A percentile compares a stretch with the other conserved stretches of the same genome.
Evolutionary conservation across 1,284 basidiomycete species (phyloP).

Genomic region (Apiotrichum mycotoxinovorans): DNA sequence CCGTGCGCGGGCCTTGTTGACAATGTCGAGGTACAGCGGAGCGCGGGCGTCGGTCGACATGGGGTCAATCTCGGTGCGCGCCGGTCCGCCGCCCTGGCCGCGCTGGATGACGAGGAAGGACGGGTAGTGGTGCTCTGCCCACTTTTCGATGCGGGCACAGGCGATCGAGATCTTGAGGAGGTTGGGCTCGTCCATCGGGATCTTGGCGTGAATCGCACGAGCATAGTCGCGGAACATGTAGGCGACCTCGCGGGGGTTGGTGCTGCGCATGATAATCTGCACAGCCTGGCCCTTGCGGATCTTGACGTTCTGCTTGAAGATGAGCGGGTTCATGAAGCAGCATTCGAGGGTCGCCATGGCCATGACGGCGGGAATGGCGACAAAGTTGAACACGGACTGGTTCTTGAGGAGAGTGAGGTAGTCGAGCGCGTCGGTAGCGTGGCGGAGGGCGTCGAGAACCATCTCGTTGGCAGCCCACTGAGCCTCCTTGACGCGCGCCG

Average conservation of each 20-base stretch:
- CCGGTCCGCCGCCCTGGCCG: conserved; percentile 38
- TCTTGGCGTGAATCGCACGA: conserved; percentile 75
- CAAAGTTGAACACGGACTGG: conserved; percentile 94
- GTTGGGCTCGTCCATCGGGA: conserved; percentile 77
- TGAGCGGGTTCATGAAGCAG: conserved; percentile 90
- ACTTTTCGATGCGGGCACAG: conserved; percentile 84
- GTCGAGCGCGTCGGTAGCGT: conserved; percentile 81
- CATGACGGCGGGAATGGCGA: conserved; percentile 93
- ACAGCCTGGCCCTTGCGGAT: conserved; percentile 91
- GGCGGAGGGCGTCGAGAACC: conserved; percentile 83
- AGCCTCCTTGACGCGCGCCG: conserved; percentile 60
- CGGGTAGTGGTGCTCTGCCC: conserved; percentile 84
- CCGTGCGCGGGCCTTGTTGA: conserved; percentile 29
- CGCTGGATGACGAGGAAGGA: conserved; percentile 64
- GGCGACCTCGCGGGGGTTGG: conserved; percentile 88
- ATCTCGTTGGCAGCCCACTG: conserved; percentile 80
- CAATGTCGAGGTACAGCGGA: conserved; percentile 33
- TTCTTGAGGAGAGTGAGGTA: conserved; percentile 84
- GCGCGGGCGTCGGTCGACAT: conserved; percentile 59
- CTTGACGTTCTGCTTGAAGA: conserved; percentile 89
- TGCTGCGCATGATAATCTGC: conserved; percentile 77
- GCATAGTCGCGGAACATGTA: conserved; percentile 81
- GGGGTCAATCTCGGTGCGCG: conserved; percentile 49
- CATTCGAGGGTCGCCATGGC: conserved; percentile 88
- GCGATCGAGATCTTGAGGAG: conserved; percentile 75